Percentiles rank a stretch among this genome's conserved stretches.
Conservation (phyloP, 139 green algal genomes). For the Gonium pectorale region DNA sequence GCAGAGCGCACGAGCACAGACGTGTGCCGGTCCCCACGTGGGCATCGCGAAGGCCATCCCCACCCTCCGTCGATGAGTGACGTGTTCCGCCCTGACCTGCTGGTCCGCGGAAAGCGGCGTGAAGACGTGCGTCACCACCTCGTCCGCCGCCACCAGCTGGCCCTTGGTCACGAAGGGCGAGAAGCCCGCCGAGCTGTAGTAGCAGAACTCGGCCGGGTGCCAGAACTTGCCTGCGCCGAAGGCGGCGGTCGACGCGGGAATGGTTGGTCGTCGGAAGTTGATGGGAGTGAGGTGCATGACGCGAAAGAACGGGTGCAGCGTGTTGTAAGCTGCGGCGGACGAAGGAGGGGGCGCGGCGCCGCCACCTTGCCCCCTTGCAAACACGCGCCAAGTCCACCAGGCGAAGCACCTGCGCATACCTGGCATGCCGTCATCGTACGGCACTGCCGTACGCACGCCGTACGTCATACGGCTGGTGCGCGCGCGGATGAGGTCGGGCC, state of each 20-base stretch:
- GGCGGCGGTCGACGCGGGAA: too few relatives aligned
- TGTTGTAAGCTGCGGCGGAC: too few relatives aligned
- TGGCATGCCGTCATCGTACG: conserved; percentile 46
- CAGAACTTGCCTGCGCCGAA: conserved; percentile 41
- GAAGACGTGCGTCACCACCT: conserved; percentile 43
- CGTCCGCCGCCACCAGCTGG: conserved; percentile 34
- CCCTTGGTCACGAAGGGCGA: conserved; percentile 30
- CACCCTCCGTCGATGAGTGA: neutral
- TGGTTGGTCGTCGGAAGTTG: too few relatives aligned
- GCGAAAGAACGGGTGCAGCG: too few relatives aligned
- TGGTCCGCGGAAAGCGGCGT: conserved; percentile 28
- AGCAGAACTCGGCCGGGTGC: conserved; percentile 42
- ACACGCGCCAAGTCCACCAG: too few relatives aligned
- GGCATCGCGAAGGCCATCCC: neutral
- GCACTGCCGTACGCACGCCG: conserved; percentile 37
- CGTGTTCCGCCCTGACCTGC: neutral
- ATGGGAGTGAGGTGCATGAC: too few relatives aligned
- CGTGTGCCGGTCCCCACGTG: neutral
- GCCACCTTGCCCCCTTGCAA: too few relatives aligned
- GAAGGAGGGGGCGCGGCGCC: too few relatives aligned
- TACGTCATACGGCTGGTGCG: conserved; percentile 33
- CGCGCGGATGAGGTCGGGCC: conserved; percentile 39
- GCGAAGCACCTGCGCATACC: too few relatives aligned
- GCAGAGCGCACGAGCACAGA: neutral
- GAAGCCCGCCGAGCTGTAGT: conserved; percentile 40